Conservation (phyloP, 2,329 filamentous ascomycete genomes). For the Ascochyta viciae-villosae region DNA sequence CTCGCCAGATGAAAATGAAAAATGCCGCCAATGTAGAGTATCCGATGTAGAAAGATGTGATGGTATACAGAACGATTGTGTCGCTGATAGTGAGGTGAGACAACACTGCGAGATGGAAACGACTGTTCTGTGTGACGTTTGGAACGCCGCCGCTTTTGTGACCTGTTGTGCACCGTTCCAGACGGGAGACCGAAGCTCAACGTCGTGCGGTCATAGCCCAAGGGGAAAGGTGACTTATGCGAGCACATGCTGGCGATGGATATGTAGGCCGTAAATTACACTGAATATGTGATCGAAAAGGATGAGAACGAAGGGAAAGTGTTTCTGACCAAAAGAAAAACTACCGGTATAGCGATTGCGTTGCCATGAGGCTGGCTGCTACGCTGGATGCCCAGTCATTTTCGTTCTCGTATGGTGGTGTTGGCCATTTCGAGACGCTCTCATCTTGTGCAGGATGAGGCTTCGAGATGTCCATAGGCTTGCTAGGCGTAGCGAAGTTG, state of each 20-base stretch:
- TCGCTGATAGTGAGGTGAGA: conserved; percentile 28
- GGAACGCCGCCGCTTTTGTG: conserved; percentile 16
- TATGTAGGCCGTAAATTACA: conserved; percentile 32
- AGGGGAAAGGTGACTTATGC: conserved; percentile 28
- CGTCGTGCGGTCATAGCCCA: conserved; percentile 45
- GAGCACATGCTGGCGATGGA: conserved; percentile 29
- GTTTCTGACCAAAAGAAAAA: neutral
- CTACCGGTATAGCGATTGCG: conserved; percentile 47
- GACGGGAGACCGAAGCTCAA: conserved; percentile 44
- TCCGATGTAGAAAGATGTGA: conserved; percentile 24
- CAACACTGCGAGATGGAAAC: conserved; percentile 31
- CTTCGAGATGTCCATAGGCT: conserved; percentile 71
- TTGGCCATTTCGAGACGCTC: conserved; percentile 80
- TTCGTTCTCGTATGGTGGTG: conserved; percentile 90
- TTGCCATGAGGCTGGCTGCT: conserved; percentile 69
- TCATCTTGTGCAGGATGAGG: conserved; percentile 52
- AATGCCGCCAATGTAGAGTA: conserved; percentile 36
- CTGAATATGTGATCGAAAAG: conserved; percentile 25
- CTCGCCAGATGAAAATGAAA: conserved; percentile 26
- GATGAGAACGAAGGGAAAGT: conserved; percentile 20
- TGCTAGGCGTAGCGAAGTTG: conserved; percentile 68
- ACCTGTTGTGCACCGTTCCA: conserved; percentile 41
- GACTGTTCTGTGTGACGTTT: conserved; percentile 32
- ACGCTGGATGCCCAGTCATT: conserved; percentile 88
- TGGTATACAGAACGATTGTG: conserved; percentile 35